phyloP scores from a whole-genome alignment of 78 protist genomes.

The Dictyostelium firmibasis region DNA sequence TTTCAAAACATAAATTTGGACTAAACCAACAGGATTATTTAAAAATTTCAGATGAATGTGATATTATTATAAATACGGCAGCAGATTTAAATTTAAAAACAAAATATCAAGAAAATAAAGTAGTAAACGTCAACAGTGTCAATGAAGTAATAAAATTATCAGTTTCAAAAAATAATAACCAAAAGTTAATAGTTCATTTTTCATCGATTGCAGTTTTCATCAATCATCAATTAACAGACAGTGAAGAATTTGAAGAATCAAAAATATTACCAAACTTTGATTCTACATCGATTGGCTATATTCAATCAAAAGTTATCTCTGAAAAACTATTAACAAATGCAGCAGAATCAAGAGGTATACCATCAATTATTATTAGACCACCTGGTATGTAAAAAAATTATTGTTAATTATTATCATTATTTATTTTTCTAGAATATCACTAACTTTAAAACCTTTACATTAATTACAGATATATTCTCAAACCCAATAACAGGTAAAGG shows the following conservation, averaged over 20 bases:
- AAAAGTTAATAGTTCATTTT: slow-evolving; percentile 17
- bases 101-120: slow-evolving; percentile 2
- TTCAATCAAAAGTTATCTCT: slow-evolving; percentile 38
- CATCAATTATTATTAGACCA: background rate
- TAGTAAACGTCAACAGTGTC: background rate
- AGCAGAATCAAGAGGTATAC: background rate
- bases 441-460: too few relatives aligned
- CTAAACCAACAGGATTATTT: background rate
- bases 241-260: background rate
- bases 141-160: background rate
- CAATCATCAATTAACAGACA: background rate
- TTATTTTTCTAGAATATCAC: too few relatives aligned
- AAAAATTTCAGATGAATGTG: background rate
- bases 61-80: slow-evolving; percentile 21
- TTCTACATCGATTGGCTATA: slow-evolving; percentile 1
- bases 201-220: slow-evolving; percentile 46
- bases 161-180: background rate
- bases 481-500: background rate
- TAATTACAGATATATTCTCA: background rate
- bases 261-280: background rate
- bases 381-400: background rate
- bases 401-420: too few relatives aligned
- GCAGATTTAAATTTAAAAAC: slow-evolving; percentile 37
- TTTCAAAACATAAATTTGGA: background rate
- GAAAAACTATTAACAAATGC: background rate